These are phyloP conservation scores for Coelastrella sp. DNA, from an alignment of 139 green algal species.

Conservation along the genomic window DNA sequence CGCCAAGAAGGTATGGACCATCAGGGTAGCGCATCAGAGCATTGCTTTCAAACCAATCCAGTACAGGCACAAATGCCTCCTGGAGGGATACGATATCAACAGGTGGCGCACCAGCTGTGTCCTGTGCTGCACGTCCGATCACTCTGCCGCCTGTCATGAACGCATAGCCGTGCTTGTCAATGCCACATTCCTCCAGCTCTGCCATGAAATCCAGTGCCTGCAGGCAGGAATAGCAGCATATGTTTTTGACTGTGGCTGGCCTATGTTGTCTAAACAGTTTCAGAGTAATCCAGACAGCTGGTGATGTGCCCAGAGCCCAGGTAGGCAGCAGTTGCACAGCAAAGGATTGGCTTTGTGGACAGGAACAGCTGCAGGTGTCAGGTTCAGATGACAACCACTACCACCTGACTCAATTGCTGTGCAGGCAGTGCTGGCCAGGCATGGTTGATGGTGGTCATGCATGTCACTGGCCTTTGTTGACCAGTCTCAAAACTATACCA, in stretches of 20 bases:
- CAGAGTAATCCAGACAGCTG: neutral
- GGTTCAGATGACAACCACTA: no score
- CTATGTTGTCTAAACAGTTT: neutral
- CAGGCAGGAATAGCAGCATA: no score
- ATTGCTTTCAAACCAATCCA: conserved; percentile 41
- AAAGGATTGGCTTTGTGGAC: no score
- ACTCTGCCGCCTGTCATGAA: conserved; percentile 49
- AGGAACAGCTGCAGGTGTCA: no score
- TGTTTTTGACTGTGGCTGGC: no score
- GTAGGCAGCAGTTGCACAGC: no score
- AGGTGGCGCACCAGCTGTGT: neutral
- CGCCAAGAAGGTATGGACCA: conserved; percentile 38
- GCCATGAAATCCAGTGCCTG: conserved; percentile 34
- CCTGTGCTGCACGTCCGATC: conserved; percentile 26
- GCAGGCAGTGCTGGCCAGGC: neutral
- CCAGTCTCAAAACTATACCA: neutral
- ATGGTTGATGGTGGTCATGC: neutral
- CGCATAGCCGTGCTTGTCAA: conserved; percentile 34
- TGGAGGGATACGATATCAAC: neutral
- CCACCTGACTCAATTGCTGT: neutral
- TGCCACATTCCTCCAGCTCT: conserved; percentile 16
- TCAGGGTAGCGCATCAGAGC: neutral
- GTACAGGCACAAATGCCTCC: neutral
- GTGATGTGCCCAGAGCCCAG: no score
- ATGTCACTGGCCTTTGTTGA: neutral